Base-by-base conservation (phyloP, 345 rosid species). In the Geranium brycei region DNA sequence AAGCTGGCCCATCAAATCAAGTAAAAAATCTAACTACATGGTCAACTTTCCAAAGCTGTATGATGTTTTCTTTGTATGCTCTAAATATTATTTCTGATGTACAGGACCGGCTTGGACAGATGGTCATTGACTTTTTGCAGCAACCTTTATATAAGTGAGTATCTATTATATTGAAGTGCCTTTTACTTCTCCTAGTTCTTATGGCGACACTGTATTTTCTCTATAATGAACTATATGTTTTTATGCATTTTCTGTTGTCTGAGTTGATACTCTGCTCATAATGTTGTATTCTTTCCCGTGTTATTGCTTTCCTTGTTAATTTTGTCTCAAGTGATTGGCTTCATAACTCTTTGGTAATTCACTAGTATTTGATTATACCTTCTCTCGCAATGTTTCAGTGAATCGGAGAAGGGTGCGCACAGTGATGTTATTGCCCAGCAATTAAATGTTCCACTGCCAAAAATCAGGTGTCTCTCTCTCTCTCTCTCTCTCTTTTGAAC, bases 81-180 rank as follows among this genome's bases (percentile, higher is more conserved):
- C 60, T 58, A 28, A 2, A 59, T 17, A 12, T 31, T 38, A 19
- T n/a, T 5, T 16, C 47, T 65, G 83, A 76, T 59, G 82, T 74
- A 71, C 69, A 80, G 59, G 68, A 62, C 71, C 71, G 69, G 61
- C 60, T 71, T 4, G 67, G 69, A 63, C 83, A 83, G 70, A 71
- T 77, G 71, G 81, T 92, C 71, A 19, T 85, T 32, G 71, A 73
- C 67, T 76, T 74, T 72, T 75, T 92, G 78, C 78, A 77, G 71
- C 87, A 75, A 67, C 91, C 95, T 47, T 65, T 68, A 61, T 76
- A 66, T 75, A 69, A 81, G 98, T 92, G 75, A 84, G 95, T 89
- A 57, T 17, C 51, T 70, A 15, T 59, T 28, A 51, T 31, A 31
- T 38, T 16, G 14, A 63, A 51, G 59, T 59, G 2, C 14, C 59